Conservation (phyloP, 352 stramenopile species). For the Globisporangium polare region DNA sequence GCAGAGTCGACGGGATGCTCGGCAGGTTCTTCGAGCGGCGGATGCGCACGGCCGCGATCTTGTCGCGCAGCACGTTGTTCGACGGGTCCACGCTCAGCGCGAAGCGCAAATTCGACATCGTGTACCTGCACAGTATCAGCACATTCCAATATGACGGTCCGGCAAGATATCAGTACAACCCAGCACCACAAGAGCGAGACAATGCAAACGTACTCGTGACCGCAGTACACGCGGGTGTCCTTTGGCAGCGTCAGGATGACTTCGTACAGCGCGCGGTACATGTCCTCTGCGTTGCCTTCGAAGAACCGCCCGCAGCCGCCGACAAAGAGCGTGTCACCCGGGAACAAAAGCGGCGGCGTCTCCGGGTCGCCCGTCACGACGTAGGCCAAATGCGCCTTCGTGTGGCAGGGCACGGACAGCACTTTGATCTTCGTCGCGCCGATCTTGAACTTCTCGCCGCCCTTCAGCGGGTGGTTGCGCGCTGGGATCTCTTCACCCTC, state of each 20-base stretch:
- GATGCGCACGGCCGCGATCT: conserved; percentile 81
- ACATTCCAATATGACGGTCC: background rate
- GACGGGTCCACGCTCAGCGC: conserved; percentile 91
- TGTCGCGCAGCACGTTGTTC: conserved; percentile 83
- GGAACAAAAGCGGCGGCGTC: conserved; percentile 79
- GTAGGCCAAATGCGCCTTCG: conserved; percentile 79
- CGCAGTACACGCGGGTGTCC: conserved; percentile 87
- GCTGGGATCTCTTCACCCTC: conserved; percentile 75
- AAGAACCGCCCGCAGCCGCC: conserved; percentile 86
- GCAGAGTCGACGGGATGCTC: conserved; percentile 88
- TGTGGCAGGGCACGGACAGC: conserved; percentile 83
- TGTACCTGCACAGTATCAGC: conserved; percentile 57
- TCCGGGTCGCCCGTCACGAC: conserved; percentile 76
- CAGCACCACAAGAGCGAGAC: background rate
- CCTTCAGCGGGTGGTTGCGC: conserved; percentile 53
- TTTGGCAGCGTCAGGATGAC: conserved; percentile 83
- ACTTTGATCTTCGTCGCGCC: conserved; percentile 69
- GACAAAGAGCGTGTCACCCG: conserved; percentile 87
- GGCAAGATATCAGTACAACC: background rate
- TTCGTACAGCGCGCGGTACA: conserved; percentile 86
- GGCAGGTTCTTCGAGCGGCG: conserved; percentile 81
- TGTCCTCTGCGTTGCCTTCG: conserved; percentile 84
- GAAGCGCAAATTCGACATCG: conserved; percentile 91
- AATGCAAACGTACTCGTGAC: conserved; percentile 57
- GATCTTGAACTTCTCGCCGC: conserved; percentile 82